Percentiles rank a stretch among this genome's conserved stretches.
These are phyloP conservation scores for Carex littledalei DNA, from an alignment of 176 grass and related monocot species.

Conservation along the genomic window DNA sequence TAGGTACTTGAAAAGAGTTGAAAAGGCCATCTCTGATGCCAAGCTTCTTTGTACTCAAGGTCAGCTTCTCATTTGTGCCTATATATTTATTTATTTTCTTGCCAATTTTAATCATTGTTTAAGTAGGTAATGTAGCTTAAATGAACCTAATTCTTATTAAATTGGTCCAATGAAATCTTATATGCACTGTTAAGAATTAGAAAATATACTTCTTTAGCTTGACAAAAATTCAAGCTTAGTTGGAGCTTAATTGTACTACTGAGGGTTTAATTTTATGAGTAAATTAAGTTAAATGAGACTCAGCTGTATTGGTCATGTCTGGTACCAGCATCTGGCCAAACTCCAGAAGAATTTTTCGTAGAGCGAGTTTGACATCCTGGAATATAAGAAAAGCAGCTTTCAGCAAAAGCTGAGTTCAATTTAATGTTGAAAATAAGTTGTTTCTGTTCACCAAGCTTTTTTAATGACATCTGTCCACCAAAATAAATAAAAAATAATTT, in stretches of 20 bases:
- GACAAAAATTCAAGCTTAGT: background rate
- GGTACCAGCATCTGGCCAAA: background rate
- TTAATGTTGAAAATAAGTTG: too few species aligned
- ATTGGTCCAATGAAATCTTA: background rate
- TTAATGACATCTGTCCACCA: too few species aligned
- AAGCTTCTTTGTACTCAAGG: constrained; percentile 36
- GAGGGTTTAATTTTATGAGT: background rate
- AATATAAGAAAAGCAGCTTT: too few species aligned
- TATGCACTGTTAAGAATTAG: background rate
- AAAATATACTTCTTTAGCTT: background rate
- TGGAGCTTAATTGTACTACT: background rate
- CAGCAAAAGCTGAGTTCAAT: too few species aligned
- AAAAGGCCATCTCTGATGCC: constrained; percentile 60
- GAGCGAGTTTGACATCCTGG: too few species aligned
- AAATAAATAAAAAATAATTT: too few species aligned
- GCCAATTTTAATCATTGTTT: background rate
- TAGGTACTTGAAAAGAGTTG: constrained; percentile 75
- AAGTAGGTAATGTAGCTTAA: background rate
- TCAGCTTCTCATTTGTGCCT: background rate
- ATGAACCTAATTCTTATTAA: background rate
- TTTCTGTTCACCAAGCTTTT: too few species aligned
- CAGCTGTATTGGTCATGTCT: background rate
- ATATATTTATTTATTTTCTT: background rate
- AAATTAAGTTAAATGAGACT: background rate
- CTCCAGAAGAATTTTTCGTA: background rate